Percentiles rank a stretch among this genome's conserved stretches.
These are phyloP conservation scores for Chlorella ohadii DNA, from an alignment of 139 green algal species.

Conservation along the genomic window DNA sequence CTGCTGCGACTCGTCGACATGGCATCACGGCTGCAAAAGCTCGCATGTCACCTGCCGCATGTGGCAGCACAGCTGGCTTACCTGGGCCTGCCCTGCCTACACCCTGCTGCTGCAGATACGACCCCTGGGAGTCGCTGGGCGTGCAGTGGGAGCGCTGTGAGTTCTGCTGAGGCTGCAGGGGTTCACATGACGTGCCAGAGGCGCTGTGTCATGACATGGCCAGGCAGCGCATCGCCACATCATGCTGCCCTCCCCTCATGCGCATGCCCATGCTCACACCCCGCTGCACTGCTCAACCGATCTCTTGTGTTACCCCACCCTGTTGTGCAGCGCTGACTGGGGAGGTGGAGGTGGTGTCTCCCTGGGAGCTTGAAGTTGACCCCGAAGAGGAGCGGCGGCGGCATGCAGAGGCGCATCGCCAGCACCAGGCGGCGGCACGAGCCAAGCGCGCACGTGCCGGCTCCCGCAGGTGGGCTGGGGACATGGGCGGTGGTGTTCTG, in stretches of 20 bases:
- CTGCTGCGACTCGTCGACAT: no score
- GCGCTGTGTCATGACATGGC: no score
- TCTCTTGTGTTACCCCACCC: no score
- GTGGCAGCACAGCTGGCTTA: no score
- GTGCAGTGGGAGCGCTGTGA: constrained; percentile 74
- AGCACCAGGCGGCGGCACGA: constrained; percentile 53
- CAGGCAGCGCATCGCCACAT: no score
- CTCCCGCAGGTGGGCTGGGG: background rate
- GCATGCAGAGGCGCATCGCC: constrained; percentile 50
- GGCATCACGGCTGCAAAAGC: no score
- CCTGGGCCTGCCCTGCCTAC: no score
- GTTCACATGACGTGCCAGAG: no score
- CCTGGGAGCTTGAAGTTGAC: constrained; percentile 88
- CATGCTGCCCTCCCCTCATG: no score
- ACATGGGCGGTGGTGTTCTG: background rate
- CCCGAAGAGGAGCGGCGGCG: constrained; percentile 66
- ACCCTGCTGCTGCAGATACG: constrained; percentile 33
- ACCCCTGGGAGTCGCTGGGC: constrained; percentile 80
- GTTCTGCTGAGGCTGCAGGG: no score
- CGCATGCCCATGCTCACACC: background rate
- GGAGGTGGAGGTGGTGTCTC: constrained; percentile 59
- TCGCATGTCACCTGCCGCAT: no score
- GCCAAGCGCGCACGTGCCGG: constrained; percentile 25
- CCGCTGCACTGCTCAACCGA: background rate
- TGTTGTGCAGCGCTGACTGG: constrained; percentile 19